Base-by-base conservation (phyloP, 2,329 filamentous ascomycete genomes). In the Aspergillus sp. region DNA sequence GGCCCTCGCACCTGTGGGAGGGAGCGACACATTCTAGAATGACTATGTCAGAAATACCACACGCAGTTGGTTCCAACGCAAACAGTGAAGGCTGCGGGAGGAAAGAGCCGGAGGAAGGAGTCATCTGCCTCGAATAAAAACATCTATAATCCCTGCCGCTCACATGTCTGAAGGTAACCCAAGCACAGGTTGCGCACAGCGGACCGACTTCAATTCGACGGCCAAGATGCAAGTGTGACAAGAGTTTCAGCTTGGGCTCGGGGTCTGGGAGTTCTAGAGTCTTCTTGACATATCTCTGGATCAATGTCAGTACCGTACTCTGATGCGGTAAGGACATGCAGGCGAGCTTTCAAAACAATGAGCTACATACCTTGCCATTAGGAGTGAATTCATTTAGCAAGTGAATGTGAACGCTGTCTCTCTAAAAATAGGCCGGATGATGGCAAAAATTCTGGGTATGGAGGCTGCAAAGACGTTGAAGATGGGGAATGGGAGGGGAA, bases 111-210 rank as follows among this genome's bases (percentile, higher is more conserved):
- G 2, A n/a, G n/a, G 8, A 24, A 17, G 49, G 12, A 46, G 24
- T 17, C 46, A 39, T 27, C 41, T 19, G 19, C 23, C 19, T 46
- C 8, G 15, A 44, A 43, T 33, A 19, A 27, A 23, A 15, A 37
- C 35, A 9, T 35, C 21, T 52, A 17, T 52, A 9, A 52, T 24
- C 48, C 55, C 40, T 50, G 46, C 45, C 11, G 47, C 23, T 27
- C 19, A 23, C 23, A 44, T 45, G 15, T 49, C 27, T 17, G 15
- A n/a, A 50, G 19, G 60, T 59, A 27, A 53, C 45, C 59, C 60
- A 55, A 52, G 11, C 48, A 41, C 52, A 19, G 43, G 27, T 55
- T 21, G 43, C 24, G 27, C 48, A 33, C 24, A 17, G 19, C 23
- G 9, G 19, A 46, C 39, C n/a, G 43, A 46, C 19, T 31, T 48